Conservation (phyloP, 169 alveolate genomes). For the Perkinsus chesapeaki region DNA sequence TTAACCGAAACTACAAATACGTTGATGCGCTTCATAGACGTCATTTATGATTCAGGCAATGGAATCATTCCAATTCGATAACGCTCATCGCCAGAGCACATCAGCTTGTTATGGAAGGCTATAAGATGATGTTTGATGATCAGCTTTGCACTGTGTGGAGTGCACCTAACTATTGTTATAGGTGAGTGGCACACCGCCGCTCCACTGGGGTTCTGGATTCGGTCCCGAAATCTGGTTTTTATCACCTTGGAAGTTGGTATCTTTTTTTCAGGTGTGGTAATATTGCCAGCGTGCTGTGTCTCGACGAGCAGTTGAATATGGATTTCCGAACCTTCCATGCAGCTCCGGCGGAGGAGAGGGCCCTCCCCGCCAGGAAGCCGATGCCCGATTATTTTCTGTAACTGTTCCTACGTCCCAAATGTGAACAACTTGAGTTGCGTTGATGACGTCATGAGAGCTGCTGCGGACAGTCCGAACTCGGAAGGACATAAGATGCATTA, state of each 20-base stretch:
- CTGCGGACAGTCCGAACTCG: no score
- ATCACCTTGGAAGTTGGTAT: no score
- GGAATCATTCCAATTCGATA: slow-evolving; percentile 86
- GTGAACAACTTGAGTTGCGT: not conserved
- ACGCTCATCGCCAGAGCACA: slow-evolving; percentile 98
- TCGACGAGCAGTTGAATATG: slow-evolving; percentile 84
- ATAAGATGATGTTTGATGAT: slow-evolving; percentile 89
- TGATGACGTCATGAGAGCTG: no score
- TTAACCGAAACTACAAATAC: no score
- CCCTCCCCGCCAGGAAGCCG: slow-evolving; percentile 6
- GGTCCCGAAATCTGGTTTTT: no score
- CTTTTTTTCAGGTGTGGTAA: slow-evolving; percentile 82
- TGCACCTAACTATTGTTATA: slow-evolving; percentile 98
- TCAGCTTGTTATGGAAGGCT: slow-evolving; percentile 99
- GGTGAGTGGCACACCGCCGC: no score
- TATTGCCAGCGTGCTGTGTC: slow-evolving; percentile 85
- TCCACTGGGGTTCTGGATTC: no score
- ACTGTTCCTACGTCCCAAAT: not conserved
- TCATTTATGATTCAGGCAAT: slow-evolving; percentile 56
- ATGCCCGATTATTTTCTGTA: not conserved
- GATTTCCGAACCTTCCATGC: slow-evolving; percentile 71
- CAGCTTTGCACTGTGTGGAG: slow-evolving; percentile 93
- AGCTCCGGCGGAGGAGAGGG: slow-evolving; percentile 59
- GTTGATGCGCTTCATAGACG: no score
- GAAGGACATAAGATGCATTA: no score